Conservation (phyloP, 768 basidiomycete species). For the Lentinus brumalis region DNA sequence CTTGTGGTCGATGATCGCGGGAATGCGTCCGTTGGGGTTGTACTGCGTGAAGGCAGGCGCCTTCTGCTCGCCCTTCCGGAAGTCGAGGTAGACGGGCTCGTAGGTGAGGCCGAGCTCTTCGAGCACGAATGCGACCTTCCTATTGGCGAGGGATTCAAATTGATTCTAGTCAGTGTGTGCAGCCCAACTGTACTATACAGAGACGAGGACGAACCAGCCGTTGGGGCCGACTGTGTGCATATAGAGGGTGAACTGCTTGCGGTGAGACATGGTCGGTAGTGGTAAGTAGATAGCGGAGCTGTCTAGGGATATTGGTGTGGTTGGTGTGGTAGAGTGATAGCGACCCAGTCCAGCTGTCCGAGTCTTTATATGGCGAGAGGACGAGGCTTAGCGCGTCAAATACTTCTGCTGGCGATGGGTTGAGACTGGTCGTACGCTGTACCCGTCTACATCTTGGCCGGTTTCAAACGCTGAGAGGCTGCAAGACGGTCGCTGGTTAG, state of each 20-base stretch:
- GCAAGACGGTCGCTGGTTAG: too few species aligned
- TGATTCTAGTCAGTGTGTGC: background rate
- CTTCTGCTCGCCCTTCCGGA: slow-evolving; percentile 30
- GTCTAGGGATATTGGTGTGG: background rate
- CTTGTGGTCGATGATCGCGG: slow-evolving; percentile 37
- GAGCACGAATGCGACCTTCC: slow-evolving; percentile 30
- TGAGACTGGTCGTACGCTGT: too few species aligned
- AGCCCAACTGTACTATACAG: background rate
- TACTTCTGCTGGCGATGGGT: too few species aligned
- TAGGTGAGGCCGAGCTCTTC: slow-evolving; percentile 31
- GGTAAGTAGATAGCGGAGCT: background rate
- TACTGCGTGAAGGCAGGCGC: slow-evolving; percentile 25
- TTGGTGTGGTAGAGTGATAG: too few species aligned
- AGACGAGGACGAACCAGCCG: slow-evolving; percentile 23
- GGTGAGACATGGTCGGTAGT: slow-evolving; percentile 27
- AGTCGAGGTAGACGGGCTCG: slow-evolving; percentile 29
- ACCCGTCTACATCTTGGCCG: too few species aligned
- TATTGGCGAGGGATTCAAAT: background rate
- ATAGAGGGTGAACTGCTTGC: slow-evolving; percentile 33
- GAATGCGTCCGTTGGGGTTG: slow-evolving; percentile 40
- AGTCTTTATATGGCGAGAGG: too few species aligned
- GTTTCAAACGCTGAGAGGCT: too few species aligned
- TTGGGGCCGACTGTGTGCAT: slow-evolving; percentile 27
- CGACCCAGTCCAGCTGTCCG: too few species aligned
- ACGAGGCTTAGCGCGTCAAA: too few species aligned